phyloP scores from a whole-genome alignment of 345 rosid species.

The Acer campestre region DNA sequence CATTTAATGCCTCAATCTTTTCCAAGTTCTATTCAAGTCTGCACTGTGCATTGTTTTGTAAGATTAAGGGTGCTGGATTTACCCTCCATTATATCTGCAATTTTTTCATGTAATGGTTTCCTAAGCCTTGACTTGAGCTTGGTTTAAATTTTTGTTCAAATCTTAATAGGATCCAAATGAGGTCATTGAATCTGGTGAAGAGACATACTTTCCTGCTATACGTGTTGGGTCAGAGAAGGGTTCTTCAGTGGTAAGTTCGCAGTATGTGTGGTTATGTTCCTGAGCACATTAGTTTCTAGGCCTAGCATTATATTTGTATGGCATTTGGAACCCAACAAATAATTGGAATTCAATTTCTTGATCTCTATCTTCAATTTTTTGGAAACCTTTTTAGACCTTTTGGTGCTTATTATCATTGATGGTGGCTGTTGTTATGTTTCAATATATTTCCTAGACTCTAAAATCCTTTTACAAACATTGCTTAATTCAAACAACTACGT shows the following conservation, averaged over 20 bases:
- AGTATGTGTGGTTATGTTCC: neutral
- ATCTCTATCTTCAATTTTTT: neutral
- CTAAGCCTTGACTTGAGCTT: neutral
- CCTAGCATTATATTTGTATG: neutral
- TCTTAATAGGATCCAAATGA: constrained; percentile 63
- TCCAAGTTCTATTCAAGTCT: neutral
- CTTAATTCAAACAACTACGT: neutral
- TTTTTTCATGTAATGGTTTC: neutral
- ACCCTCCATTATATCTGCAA: neutral
- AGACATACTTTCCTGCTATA: constrained; percentile 85
- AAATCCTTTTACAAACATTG: neutral
- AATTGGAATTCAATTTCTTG: neutral
- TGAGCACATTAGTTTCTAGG: constrained; percentile 12
- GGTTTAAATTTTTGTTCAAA: constrained; percentile 20
- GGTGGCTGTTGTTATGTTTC: neutral
- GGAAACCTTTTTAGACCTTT: constrained; percentile 1
- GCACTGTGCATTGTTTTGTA: neutral
- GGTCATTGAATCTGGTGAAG: constrained; percentile 77
- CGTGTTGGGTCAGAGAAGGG: constrained; percentile 60
- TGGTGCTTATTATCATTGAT: neutral
- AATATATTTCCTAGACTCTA: neutral
- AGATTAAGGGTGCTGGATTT: neutral
- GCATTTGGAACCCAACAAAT: neutral
- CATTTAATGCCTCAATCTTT: neutral
- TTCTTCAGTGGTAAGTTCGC: constrained; percentile 70